Evolutionary conservation across 768 basidiomycete species (phyloP), one percentile per base, ranked within the genome.

Genomic region (Calocybe cyanea): DNA sequence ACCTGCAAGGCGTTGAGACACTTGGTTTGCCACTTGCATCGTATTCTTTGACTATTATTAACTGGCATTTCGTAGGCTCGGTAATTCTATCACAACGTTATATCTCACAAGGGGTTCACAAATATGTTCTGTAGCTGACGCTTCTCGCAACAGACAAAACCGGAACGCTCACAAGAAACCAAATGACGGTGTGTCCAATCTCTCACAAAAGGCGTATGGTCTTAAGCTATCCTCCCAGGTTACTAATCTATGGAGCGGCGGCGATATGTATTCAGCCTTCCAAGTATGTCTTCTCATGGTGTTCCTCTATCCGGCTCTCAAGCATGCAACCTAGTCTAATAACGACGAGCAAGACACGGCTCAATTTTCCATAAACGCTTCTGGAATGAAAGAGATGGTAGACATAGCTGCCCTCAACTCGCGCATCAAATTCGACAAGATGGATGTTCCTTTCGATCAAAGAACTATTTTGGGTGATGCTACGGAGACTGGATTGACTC

Each of bases 101-200:
- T 6, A 7, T n/a, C 38, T 32, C 28, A 10, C 9, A 18, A 37
- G 23, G 35, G 8, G 15, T 1, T 21, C 33, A 15, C 45, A 46
- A 23, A 52, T 59, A 38, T 55, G 38, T n/a, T 35, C 38, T 37
- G n/a, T 50, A 80, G 78, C 63, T 83, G 17, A 85, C 82, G 0
- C 68, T 84, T 9, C 64, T 85, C 10, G 83, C 83, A 4, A 84
- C 83, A 7, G 83, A 85, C 56, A 85, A 85, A 61, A 85, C 83
- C 1, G 83, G 83, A 9, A 85, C 83, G 13, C 60, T 85, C 42
- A 85, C 83, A 8, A 64, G 80, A 32, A 85, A 85, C 57, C 82
- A 84, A 57, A 85, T 85, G 83, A 84, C 83, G 11, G 82, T 68
- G 45, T 3, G 17, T 35, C 14, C 34, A 35, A 35, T 6, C 14